phyloP scores from a whole-genome alignment of 805 yeast genomes.

The Candida ortonii region DNA sequence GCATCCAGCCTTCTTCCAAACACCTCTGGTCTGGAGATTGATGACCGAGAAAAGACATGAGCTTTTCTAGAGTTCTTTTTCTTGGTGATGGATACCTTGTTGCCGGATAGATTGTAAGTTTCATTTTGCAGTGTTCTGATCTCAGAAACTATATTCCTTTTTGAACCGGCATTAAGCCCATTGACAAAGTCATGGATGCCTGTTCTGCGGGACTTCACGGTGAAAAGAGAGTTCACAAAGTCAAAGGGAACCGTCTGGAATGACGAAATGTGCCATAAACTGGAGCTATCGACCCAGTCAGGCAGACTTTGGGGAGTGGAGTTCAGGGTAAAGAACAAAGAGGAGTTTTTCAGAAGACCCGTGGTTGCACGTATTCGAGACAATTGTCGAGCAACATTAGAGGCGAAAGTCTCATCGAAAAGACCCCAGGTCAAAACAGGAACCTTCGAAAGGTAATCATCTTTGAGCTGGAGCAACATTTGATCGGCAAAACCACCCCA shows the following conservation, averaged over 20 bases:
- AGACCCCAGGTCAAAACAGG: conserved; percentile 47
- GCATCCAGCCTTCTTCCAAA: conserved; percentile 3
- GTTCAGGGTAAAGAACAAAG: conserved; percentile 55
- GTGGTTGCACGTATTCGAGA: conserved; percentile 47
- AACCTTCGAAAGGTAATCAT: conserved; percentile 61
- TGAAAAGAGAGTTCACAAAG: conserved; percentile 38
- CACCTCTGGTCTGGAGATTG: conserved; percentile 23
- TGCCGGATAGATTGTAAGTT: conserved; percentile 7
- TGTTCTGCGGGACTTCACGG: conserved; percentile 33
- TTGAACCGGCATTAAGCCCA: conserved; percentile 39
- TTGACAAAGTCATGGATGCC: conserved; percentile 44
- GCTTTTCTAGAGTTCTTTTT: conserved; percentile 1
- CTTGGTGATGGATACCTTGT: conserved; percentile 6
- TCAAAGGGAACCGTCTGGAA: conserved; percentile 44
- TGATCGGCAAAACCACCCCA: conserved; percentile 79
- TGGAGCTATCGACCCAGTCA: conserved; percentile 22
- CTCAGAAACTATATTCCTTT: conserved; percentile 31
- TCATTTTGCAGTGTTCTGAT: conserved; percentile 7
- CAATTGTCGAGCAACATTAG: conserved; percentile 18
- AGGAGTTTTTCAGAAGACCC: conserved; percentile 45
- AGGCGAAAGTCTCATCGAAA: conserved; percentile 6
- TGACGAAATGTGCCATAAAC: conserved; percentile 44
- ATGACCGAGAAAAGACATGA: conserved; percentile 29
- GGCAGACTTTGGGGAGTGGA: conserved; percentile 25
- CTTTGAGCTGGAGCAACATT: conserved; percentile 54